Base-by-base conservation (phyloP, 441 rosid species). In the Eutrema salsugineum region DNA sequence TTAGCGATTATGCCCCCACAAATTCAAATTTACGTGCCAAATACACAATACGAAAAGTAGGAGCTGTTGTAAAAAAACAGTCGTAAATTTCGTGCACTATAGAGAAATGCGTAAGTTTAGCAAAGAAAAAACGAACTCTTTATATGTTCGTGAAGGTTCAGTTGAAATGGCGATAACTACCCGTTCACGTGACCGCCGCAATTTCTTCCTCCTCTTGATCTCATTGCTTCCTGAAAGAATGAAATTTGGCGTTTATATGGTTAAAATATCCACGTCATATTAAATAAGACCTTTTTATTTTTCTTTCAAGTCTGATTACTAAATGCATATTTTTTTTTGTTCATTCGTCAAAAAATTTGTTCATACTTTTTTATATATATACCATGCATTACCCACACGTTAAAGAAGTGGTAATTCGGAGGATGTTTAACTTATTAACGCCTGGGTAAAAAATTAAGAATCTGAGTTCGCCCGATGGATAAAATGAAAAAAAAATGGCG, bases 161-260 rank as follows among this genome's bases (percentile, higher is more conserved):
- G 58, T 33, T 68, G 58, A 42, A 55, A 27, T 43, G 27, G 44
- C 15, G 63, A 75, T 61, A 68, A 75, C 69, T 35, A 75, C 58
- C 58, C 28, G 3, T 54, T 75, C 74, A 75, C 65, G 78, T 75
- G 78, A 68, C 70, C 68, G 70, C 74, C 78, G 68, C 65, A 68
- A 6, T 53, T 40, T 68, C 35, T 61, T 75, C 33, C 73, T 36
- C n/a, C n/a, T 67, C 19, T 61, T 75, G 20, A 7, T 35, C 68
- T 42, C 73, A 50, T 65, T 74, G 61, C 17, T 66, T 60, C 51
- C 24, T 44, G 16, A n/a, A 43, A 51, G 4, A 32, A 49, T 39
- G 6, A 59, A 58, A 30, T 30, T 53, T 75, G 59, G 55, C 19
- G 15, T 32, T 43, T 51, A 39, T 57, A 30, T 39, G 6, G 30